Percentiles rank a stretch among this genome's conserved stretches.
Evolutionary conservation across 2,329 filamentous ascomycete genomes (phyloP).

Genomic region (Monosporascus sp.): DNA sequence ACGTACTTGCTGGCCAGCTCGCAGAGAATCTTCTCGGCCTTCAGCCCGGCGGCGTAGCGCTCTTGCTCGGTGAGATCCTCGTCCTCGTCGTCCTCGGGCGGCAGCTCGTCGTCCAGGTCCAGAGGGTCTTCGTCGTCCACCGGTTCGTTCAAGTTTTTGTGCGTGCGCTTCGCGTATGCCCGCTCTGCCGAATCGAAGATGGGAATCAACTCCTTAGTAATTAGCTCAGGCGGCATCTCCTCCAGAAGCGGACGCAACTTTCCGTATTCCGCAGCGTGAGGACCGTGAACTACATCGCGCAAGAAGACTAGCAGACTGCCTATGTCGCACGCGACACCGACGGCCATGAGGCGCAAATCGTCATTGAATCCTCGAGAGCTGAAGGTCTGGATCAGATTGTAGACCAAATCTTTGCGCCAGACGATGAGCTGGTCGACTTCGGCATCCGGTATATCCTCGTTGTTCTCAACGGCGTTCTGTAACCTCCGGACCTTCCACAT

Average conservation of each 20-base stretch:
- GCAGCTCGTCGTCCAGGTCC: slow-evolving; percentile 52
- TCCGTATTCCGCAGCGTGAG: slow-evolving; percentile 40
- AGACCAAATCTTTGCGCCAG: slow-evolving; percentile 51
- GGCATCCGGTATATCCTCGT: slow-evolving; percentile 48
- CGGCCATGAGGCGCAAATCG: slow-evolving; percentile 68
- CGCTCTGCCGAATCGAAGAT: slow-evolving; percentile 76
- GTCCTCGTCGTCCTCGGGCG: slow-evolving; percentile 55
- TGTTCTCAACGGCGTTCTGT: slow-evolving; percentile 47
- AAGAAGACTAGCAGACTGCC: slow-evolving; percentile 75
- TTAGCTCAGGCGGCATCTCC: slow-evolving; percentile 57
- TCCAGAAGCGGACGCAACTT: slow-evolving; percentile 60
- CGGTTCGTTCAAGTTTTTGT: slow-evolving; percentile 56
- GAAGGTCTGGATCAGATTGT: slow-evolving; percentile 61
- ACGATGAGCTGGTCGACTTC: slow-evolving; percentile 56
- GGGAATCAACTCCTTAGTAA: slow-evolving; percentile 62
- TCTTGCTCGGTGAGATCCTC: slow-evolving; percentile 51
- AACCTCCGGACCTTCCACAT: slow-evolving; percentile 80
- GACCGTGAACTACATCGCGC: slow-evolving; percentile 45
- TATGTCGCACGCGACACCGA: slow-evolving; percentile 74
- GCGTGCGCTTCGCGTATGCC: slow-evolving; percentile 65
- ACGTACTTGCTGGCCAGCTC: slow-evolving; percentile 81
- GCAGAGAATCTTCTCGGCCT: slow-evolving; percentile 81
- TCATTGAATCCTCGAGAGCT: slow-evolving; percentile 67
- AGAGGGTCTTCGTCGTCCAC: slow-evolving; percentile 69
- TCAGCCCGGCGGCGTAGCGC: slow-evolving; percentile 59